Percentiles rank a stretch among this genome's conserved stretches.
Conservation (phyloP, 495 filamentous ascomycete species). For the Terfezia boudieri region DNA sequence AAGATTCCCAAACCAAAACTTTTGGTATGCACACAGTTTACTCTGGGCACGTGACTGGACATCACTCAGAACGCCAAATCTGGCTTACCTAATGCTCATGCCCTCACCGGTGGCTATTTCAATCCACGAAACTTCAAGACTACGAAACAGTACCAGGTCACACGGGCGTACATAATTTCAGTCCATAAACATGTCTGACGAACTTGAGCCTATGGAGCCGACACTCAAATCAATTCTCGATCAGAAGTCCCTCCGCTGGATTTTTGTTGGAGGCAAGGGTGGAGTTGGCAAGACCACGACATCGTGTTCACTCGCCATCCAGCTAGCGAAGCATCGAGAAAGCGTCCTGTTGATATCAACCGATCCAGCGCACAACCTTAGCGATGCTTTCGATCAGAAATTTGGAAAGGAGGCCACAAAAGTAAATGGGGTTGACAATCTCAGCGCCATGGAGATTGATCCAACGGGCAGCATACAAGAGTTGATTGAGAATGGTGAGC, state of each 20-base stretch:
- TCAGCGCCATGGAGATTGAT: conserved; percentile 99
- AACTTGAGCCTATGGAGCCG: conserved; percentile 58
- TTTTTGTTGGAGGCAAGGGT: conserved; percentile 97
- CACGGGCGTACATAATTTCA: too few species aligned
- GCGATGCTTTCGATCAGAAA: conserved; percentile 94
- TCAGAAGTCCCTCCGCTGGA: conserved; percentile 90
- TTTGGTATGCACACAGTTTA: too few species aligned
- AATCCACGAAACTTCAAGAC: too few species aligned
- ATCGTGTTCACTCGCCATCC: conserved; percentile 90
- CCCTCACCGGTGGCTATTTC: too few species aligned
- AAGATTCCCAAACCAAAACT: too few species aligned
- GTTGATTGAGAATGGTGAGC: conserved; percentile 40
- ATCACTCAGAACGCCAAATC: too few species aligned
- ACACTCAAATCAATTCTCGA: conserved; percentile 84
- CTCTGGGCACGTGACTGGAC: too few species aligned
- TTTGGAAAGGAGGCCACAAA: conserved; percentile 96
- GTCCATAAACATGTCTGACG: conserved; percentile 32
- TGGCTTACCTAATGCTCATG: too few species aligned
- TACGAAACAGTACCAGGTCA: too few species aligned
- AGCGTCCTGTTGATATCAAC: conserved; percentile 95
- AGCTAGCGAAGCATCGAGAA: conserved; percentile 87
- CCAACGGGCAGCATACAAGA: conserved; percentile 97
- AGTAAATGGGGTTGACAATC: conserved; percentile 73
- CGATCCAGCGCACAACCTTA: conserved; percentile 94
- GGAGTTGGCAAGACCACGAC: conserved; percentile 99